Evolutionary conservation across 2,329 filamentous ascomycete species (phyloP), one percentile per base, ranked within the genome.

Genomic region (Myrmaecium sp.): DNA sequence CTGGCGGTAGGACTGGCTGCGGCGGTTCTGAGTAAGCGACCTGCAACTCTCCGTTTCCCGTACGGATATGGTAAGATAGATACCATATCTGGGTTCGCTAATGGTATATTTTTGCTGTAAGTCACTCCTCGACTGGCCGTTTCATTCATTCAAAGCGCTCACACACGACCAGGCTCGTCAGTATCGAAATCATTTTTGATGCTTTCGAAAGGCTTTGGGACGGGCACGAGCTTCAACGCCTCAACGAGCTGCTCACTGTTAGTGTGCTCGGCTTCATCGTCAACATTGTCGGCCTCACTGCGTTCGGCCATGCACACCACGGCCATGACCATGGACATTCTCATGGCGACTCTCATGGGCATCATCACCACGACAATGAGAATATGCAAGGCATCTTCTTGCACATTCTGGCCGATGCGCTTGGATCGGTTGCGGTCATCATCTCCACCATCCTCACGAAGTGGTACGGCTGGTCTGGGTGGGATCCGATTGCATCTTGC

Each of bases 371-470:
- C 42, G 77, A 82, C 34, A 93, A 93, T 49, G 89, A 98, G 42
- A 98, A 98, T 46, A 94, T 98, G 84, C 70, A 89, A 40, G 89
- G 89, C 8, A 95, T 98, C 37, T 98, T 92, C 52, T 61, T 98
- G 12, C 89, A 98, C 44, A 80, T 98, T 26, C 64, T 95, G 15
- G 89, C 89, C 5, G 89, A 98, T 47, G 92, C 89, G 0, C 71
- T 95, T 16, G 89, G 89, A 14, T 94, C 84, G 29, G 78, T 84
- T 1, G 89, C 89, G 1, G 89, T 98, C 25, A 93, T 98, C 34
- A 70, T 83, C 17, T 94, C 83, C 5, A 98, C 89, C 0, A 58
- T 81, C 1, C 61, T 95, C 13, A 92, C 91, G 0, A 76, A 91
- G 44, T 74, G 81, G 41, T 77, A 80, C 44, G 78, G 79, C 10